These are phyloP conservation scores for Bathelium albidoporum DNA, from an alignment of 495 filamentous ascomycete genomes.

Conservation along the genomic window DNA sequence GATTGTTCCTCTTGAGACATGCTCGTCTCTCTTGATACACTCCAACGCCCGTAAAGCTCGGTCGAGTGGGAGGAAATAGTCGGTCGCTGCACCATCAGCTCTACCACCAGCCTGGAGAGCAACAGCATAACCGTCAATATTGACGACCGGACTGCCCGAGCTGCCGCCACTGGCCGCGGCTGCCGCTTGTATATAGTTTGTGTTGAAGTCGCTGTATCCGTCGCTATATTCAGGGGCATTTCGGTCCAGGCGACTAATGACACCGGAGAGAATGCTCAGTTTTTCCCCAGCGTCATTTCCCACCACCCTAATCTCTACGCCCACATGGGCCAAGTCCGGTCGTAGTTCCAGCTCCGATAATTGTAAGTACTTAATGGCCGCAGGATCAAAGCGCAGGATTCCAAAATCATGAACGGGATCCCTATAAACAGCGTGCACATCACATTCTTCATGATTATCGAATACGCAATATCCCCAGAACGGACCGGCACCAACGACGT, in stretches of 20 bases:
- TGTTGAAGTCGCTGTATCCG: constrained; percentile 98
- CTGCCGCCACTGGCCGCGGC: constrained; percentile 92
- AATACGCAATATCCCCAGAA: constrained; percentile 98
- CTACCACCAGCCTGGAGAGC: constrained; percentile 91
- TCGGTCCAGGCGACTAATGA: constrained; percentile 89
- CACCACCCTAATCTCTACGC: constrained; percentile 88
- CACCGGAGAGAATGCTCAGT: constrained; percentile 92
- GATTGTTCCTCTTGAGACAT: constrained; percentile 83
- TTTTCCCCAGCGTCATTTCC: constrained; percentile 99
- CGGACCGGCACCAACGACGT: constrained; percentile 92
- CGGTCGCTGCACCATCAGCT: constrained; percentile 88
- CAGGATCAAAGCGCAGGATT: constrained; percentile 89
- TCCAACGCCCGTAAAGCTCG: constrained; percentile 75
- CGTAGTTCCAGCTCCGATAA: constrained; percentile 67
- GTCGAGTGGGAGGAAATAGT: constrained; percentile 94
- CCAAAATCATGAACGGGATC: constrained; percentile 99
- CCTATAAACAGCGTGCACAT: constrained; percentile 95
- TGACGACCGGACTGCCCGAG: constrained; percentile 94
- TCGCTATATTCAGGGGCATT: constrained; percentile 98
- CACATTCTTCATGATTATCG: constrained; percentile 96
- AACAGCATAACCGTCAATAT: constrained; percentile 85
- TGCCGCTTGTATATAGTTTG: constrained; percentile 97
- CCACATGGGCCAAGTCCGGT: constrained; percentile 71
- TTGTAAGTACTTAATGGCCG: constrained; percentile 92
- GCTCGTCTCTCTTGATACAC: constrained; percentile 65